Conservation (phyloP, 139 green algal species). For the Picochlorum sp. region DNA sequence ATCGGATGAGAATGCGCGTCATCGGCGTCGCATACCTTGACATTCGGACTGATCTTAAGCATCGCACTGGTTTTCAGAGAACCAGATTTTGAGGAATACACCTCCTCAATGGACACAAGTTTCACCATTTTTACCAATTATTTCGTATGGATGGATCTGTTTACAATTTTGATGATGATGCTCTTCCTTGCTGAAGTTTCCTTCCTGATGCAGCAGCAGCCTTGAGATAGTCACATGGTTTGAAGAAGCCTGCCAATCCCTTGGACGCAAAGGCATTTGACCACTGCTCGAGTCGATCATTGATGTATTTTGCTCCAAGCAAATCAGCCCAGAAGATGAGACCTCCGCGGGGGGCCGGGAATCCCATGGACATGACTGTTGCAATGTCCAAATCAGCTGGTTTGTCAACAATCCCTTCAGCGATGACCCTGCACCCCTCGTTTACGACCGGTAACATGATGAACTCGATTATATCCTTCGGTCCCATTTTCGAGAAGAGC, state of each 20-base stretch:
- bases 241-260: slow-evolving; percentile 68
- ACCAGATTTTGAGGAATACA: background rate
- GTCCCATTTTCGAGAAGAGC: slow-evolving; percentile 11
- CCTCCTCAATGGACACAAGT: background rate
- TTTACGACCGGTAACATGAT: slow-evolving; percentile 98
- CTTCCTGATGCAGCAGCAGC: slow-evolving; percentile 32
- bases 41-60: background rate
- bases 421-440: slow-evolving; percentile 75
- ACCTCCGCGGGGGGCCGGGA: slow-evolving; percentile 74
- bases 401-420: slow-evolving; percentile 85
- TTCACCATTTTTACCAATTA: background rate
- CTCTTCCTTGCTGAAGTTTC: slow-evolving; percentile 42
- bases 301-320: slow-evolving; percentile 50
- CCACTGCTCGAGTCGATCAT: slow-evolving; percentile 22
- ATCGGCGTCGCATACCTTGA: background rate
- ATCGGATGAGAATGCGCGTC: too few relatives aligned
- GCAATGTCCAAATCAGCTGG: slow-evolving; percentile 92
- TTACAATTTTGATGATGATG: too few relatives aligned
- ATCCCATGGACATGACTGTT: slow-evolving; percentile 95
- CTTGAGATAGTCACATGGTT: slow-evolving; percentile 75
- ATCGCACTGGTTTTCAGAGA: background rate
- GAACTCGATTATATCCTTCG: slow-evolving; percentile 89
- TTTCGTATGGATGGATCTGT: too few relatives aligned
- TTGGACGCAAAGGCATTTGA: slow-evolving; percentile 23
- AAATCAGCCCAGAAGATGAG: slow-evolving; percentile 89